Evolutionary conservation across 2,329 filamentous ascomycete genomes (phyloP).

Genomic region (Pseudogymnoascus sp.): DNA sequence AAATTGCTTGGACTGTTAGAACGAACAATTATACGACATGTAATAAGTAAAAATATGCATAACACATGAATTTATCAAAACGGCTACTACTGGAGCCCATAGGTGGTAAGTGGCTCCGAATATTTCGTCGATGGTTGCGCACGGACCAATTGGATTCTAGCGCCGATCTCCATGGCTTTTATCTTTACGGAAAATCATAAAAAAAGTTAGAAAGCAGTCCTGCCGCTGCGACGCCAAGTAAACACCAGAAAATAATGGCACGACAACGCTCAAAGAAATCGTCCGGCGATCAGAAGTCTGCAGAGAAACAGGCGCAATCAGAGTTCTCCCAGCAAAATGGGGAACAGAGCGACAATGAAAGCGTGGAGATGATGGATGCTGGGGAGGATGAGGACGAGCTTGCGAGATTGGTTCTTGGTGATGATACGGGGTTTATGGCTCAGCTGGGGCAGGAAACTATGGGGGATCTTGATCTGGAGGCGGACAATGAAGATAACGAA

Average conservation of each 20-base stretch:
- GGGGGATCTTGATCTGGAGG: constrained; percentile 21
- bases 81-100: background rate
- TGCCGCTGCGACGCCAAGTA: constrained; percentile 4
- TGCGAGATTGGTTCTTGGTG: constrained; percentile 81
- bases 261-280: constrained; percentile 25
- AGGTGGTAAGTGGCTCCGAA: background rate
- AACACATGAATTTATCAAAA: background rate
- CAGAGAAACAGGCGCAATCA: constrained; percentile 3
- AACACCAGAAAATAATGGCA: constrained; percentile 21
- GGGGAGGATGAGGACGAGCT: constrained; percentile 79
- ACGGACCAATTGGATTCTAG: constrained; percentile 2
- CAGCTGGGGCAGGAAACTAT: constrained; percentile 55
- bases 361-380: constrained; percentile 47
- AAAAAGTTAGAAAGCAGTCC: constrained; percentile 2
- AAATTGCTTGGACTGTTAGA: too few relatives aligned
- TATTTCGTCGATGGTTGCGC: background rate
- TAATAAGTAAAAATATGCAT: background rate
- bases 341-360: constrained; percentile 23
- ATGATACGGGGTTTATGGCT: constrained; percentile 71
- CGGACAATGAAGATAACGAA: constrained; percentile 13
- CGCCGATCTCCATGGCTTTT: constrained; percentile 7
- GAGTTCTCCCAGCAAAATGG: constrained; percentile 12
- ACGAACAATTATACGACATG: background rate
- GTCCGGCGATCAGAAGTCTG: constrained; percentile 16
- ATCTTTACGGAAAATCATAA: constrained; percentile 6